Evolutionary conservation across 2,329 filamentous ascomycete genomes (phyloP), one percentile per base, ranked within the genome.

Genomic region (Byssoonygena ceratinophila): DNA sequence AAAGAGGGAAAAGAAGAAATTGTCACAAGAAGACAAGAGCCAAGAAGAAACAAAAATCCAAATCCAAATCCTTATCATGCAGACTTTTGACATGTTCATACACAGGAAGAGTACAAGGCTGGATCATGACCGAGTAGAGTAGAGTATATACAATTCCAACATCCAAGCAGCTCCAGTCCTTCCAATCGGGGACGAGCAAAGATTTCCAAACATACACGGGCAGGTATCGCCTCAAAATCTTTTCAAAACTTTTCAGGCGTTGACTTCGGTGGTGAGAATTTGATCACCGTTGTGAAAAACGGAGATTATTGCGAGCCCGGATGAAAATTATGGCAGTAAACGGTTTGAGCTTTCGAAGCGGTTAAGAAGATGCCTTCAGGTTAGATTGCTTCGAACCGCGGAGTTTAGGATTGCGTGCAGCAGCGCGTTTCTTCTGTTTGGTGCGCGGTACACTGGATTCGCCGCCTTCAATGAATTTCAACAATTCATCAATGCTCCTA

Each of bases 381-480:
- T 55, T 59, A 4, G 68, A 64, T 59, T 70, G 66, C 63, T 71
- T 71, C 41, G 66, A 66, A 46, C 68, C 68, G 11, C 69, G 67
- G 37, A 71, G 68, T 60, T 71, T 71, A 46, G 69, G 69, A 63
- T 71, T 71, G 61, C 60, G 65, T 47, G 69, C 60, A 14, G 69
- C 64, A 54, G 66, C 64, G 51, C 68, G 66, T 65, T 73, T 73
- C 61, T 71, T 71, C 61, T 73, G 71, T 59, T 70, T 70, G 29
- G 68, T 63, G 41, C 66, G 66, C 12, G 66, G 67, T 53, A 64
- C 63, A 55, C 62, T 65, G 23, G 68, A 55, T 29, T 74, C 76
- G 32, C 65, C 67, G 27, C 90, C 91, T 69, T 97, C 92, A 60
- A 98, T 97, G 70, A 91, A 97, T 69, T 85, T 87, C 66, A 98